phyloP scores from a whole-genome alignment of 768 basidiomycete species.

The Mycena sanguinolenta region DNA sequence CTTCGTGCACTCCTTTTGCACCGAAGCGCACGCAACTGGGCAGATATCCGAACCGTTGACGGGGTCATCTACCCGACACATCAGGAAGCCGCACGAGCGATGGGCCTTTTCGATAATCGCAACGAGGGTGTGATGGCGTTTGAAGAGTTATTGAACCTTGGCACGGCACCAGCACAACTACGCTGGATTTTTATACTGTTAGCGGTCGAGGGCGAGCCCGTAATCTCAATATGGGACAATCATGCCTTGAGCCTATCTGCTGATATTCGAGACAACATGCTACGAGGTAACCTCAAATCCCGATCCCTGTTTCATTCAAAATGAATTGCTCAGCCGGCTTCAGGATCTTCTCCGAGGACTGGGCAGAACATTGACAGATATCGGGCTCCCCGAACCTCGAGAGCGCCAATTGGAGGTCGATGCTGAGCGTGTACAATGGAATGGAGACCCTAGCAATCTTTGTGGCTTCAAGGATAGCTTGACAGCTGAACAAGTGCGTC shows the following conservation, averaged over 20 bases:
- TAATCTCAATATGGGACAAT: neutral
- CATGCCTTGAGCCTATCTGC: too few relatives aligned
- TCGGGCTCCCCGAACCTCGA: neutral
- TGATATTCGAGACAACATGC: neutral
- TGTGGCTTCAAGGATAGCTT: too few relatives aligned
- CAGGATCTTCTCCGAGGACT: neutral
- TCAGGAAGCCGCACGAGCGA: too few relatives aligned
- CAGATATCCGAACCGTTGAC: too few relatives aligned
- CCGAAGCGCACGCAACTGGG: too few relatives aligned
- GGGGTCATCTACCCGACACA: too few relatives aligned
- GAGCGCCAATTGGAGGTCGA: constrained; percentile 1
- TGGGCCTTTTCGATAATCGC: constrained; percentile 4
- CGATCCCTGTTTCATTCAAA: neutral
- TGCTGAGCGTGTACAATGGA: too few relatives aligned
- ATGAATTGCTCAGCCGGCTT: neutral
- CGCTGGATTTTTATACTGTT: neutral
- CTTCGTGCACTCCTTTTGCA: too few relatives aligned
- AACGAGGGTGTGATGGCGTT: constrained; percentile 7
- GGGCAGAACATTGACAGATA: neutral
- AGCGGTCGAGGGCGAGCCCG: neutral
- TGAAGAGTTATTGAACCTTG: constrained; percentile 6
- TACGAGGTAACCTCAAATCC: neutral
- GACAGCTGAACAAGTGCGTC: too few relatives aligned
- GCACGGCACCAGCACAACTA: neutral
- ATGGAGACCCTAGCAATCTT: too few relatives aligned